Evolutionary conservation across 768 basidiomycete genomes (phyloP).

Genomic region (Hygrophoropsis aurantiaca): DNA sequence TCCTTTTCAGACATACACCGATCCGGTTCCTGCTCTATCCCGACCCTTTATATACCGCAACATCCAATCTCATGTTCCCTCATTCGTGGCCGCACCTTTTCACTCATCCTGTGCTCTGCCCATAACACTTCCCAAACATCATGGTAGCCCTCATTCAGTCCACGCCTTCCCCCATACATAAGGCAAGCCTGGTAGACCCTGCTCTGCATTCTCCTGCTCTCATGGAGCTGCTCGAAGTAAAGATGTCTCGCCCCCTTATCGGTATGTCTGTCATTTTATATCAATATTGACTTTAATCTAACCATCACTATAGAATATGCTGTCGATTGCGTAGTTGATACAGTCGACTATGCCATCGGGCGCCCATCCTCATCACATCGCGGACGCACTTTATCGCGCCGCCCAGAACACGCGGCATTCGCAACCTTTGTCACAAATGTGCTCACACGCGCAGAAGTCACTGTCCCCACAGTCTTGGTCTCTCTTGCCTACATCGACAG

Average conservation of each 20-base stretch:
- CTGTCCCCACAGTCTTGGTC: slow-evolving; percentile 65
- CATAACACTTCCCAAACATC: slow-evolving; percentile 6
- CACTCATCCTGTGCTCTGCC: slow-evolving; percentile 4
- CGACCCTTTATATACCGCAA: slow-evolving; percentile 32
- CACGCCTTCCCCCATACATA: slow-evolving; percentile 38
- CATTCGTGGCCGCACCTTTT: not conserved
- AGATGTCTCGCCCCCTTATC: slow-evolving; percentile 59
- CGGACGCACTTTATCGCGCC: slow-evolving; percentile 47
- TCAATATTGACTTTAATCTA: not conserved
- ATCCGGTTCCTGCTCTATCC: slow-evolving; percentile 32
- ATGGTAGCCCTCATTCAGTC: slow-evolving; percentile 3
- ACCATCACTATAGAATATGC: slow-evolving; percentile 54
- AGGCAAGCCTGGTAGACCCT: slow-evolving; percentile 61
- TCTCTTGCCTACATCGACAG: slow-evolving; percentile 76
- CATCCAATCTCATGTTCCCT: slow-evolving; percentile 11
- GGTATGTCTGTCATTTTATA: slow-evolving; percentile 43
- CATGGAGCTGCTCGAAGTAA: slow-evolving; percentile 66
- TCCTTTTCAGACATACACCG: slow-evolving; percentile 30
- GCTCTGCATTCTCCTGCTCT: slow-evolving; percentile 62
- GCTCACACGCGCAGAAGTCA: slow-evolving; percentile 71
- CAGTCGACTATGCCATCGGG: slow-evolving; percentile 77
- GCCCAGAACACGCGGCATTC: slow-evolving; percentile 57
- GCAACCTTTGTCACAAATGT: slow-evolving; percentile 66
- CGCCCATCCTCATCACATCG: slow-evolving; percentile 55
- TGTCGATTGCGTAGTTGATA: slow-evolving; percentile 66